Conservation (phyloP, 495 filamentous ascomycete genomes). For the Cryomyces minteri region DNA sequence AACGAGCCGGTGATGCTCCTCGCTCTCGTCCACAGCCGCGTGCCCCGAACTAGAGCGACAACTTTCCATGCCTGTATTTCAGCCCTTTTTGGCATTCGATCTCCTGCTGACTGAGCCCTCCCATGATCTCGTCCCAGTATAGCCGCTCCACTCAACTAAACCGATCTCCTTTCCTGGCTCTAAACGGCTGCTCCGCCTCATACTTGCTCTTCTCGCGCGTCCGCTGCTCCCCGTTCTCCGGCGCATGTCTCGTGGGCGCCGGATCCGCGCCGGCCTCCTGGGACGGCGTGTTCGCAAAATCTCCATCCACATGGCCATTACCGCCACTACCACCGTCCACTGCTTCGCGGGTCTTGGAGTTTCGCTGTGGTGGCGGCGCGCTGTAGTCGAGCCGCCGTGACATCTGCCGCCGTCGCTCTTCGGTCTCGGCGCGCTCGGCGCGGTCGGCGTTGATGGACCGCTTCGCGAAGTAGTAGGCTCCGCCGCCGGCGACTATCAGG, state of each 20-base stretch:
- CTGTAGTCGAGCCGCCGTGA: constrained; percentile 8
- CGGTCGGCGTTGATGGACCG: constrained; percentile 81
- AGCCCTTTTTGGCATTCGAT: no score
- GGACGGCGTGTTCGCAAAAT: constrained; percentile 58
- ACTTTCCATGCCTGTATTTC: no score
- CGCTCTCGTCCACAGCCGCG: no score
- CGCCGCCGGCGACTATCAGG: constrained; percentile 72
- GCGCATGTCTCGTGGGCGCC: constrained; percentile 68
- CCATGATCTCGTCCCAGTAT: no score
- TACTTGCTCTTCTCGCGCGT: constrained; percentile 79
- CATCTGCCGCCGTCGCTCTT: constrained; percentile 13
- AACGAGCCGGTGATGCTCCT: no score
- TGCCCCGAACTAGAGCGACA: no score
- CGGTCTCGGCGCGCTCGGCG: constrained; percentile 45
- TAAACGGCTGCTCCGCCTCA: constrained; percentile 56
- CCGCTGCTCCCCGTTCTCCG: constrained; percentile 48
- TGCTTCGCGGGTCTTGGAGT: background rate
- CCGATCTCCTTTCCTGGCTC: constrained; percentile 64
- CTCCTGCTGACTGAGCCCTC: no score
- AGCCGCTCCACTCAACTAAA: constrained; percentile 34
- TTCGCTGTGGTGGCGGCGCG: background rate
- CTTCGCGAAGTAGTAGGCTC: constrained; percentile 94
- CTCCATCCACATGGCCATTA: constrained; percentile 14
- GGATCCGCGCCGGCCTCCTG: constrained; percentile 65
- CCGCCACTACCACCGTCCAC: constrained; percentile 1